Evolutionary conservation across 2,329 filamentous ascomycete genomes (phyloP), one percentile per base, ranked within the genome.

Genomic region (Aureobasidium sp.): DNA sequence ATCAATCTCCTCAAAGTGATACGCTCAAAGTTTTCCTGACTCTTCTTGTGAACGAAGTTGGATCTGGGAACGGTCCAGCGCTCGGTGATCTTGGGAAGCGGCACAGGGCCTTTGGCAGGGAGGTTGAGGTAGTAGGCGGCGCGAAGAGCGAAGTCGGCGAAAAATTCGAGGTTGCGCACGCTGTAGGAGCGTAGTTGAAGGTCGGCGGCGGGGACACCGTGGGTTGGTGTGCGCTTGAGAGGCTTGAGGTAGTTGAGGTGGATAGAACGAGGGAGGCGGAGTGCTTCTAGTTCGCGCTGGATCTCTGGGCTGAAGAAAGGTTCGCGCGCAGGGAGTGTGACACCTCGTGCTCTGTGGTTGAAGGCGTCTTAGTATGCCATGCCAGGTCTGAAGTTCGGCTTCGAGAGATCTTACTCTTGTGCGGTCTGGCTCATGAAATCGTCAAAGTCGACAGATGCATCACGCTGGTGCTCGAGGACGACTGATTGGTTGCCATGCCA

Each of bases 11-110:
- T 84, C 69, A 92, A 76, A 1, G 94, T 99, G 64, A 94, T 87
- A 60, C 94, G 83, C 78, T 97, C 93, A 71, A 96, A 99, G 76
- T 99, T 99, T 78, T 99, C 94, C 76, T 99, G 92, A 41, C 85
- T 88, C 78, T 99, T 99, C 78, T 97, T 99, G 80, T 91, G 90
- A 67, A 97, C 90, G 79, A 99, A 99, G 74, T 90, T 89, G 70
- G 85, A 85, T 70, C 85, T 84, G 10, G 91, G 91, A 2, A 97
- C 91, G 0, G 94, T 97, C 94, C 94, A 99, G 69, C 92, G 85
- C 79, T 99, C 90, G 16, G 84, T 89, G 66, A 93, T 91, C 62
- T 88, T 85, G 1, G 94, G 94, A 21, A 99, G 79, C 11, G 93
- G 91, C 6, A 94, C 81, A 6, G 94, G 92, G 0, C 94, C 94